Evolutionary conservation across 1,139 yeast species (phyloP).

Genomic region (Pneumocystis murina): DNA sequence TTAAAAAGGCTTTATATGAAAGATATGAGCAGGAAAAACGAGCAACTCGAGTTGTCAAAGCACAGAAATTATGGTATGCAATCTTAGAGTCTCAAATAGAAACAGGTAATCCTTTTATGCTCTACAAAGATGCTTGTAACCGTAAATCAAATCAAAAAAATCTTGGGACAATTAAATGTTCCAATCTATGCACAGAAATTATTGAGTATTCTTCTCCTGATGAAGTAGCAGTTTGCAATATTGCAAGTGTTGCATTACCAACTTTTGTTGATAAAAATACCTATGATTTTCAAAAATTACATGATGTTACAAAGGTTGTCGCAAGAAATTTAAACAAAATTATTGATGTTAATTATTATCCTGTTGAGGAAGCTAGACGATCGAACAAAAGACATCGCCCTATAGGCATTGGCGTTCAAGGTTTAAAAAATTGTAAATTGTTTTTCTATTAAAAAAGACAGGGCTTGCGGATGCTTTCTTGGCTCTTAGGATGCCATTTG

Average conservation of each 20-base stretch:
- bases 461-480: conserved; percentile 68
- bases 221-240: conserved; percentile 82
- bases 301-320: conserved; percentile 57
- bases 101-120: conserved; percentile 86
- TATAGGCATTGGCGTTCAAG: conserved; percentile 80
- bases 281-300: conserved; percentile 58
- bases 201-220: conserved; percentile 78
- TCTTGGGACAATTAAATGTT: conserved; percentile 72
- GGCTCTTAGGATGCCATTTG: conserved; percentile 64
- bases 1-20: conserved; percentile 35
- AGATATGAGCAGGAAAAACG: conserved; percentile 57
- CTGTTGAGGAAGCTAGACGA: conserved; percentile 50
- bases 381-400: conserved; percentile 74
- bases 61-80: conserved; percentile 79
- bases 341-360: conserved; percentile 68
- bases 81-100: conserved; percentile 81
- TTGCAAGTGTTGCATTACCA: conserved; percentile 77
- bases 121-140: conserved; percentile 80
- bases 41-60: conserved; percentile 59
- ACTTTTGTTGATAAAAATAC: conserved; percentile 41
- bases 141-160: conserved; percentile 72
- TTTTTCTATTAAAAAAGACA: neutral
- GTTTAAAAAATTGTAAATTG: conserved; percentile 20
- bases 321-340: conserved; percentile 60
- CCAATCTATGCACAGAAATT: conserved; percentile 80